Evolutionary conservation across 495 filamentous ascomycete species (phyloP).

Genomic region (Neurospora sp.): DNA sequence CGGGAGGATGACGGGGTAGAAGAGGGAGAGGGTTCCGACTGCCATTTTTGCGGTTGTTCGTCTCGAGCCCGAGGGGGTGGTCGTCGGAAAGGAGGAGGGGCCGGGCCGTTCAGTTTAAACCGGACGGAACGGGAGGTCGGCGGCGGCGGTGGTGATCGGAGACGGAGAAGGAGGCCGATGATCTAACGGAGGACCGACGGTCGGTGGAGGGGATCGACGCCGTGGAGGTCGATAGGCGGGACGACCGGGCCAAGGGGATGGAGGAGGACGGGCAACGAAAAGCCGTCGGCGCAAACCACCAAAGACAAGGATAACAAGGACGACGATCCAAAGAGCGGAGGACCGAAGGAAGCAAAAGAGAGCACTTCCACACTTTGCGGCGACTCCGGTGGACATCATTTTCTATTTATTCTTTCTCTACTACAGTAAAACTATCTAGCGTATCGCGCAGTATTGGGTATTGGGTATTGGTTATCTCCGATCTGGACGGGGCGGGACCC

Average conservation of each 20-base stretch:
- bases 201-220: neutral
- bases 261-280: neutral
- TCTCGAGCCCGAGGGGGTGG: too few species aligned
- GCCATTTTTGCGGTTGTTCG: constrained; percentile 25
- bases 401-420: neutral
- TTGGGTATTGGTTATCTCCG: neutral
- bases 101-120: too few species aligned
- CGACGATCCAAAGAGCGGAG: constrained; percentile 31
- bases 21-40: constrained; percentile 22
- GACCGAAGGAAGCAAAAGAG: constrained; percentile 29
- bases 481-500: neutral
- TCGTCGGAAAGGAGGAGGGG: too few species aligned
- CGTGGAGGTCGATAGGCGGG: neutral
- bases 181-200: neutral
- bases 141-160: neutral
- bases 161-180: too few species aligned
- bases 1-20: constrained; percentile 29
- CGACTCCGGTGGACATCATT: neutral
- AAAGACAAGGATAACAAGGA: constrained; percentile 21
- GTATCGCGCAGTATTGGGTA: neutral
- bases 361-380: constrained; percentile 25
- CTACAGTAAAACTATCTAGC: neutral
- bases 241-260: neutral
- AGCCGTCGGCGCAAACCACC: constrained; percentile 17
- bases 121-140: too few species aligned